A percentile compares a stretch with the other conserved stretches of the same genome.
Evolutionary conservation across 2,329 filamentous ascomycete species (phyloP).

Genomic region (Fusarium coicis): DNA sequence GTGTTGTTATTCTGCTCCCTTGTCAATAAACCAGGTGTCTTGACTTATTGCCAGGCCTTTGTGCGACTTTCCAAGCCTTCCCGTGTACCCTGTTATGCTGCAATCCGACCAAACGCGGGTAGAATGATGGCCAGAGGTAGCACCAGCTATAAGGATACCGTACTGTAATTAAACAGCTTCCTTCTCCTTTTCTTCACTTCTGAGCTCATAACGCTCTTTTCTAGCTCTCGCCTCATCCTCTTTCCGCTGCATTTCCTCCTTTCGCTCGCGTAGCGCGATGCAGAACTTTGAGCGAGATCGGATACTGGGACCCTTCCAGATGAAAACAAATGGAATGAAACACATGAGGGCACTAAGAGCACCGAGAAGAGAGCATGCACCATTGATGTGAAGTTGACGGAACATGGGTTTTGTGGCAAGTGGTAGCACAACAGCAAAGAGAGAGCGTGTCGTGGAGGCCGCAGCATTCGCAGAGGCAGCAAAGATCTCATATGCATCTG

Average conservation of each 20-base stretch:
- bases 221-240: constrained; percentile 51
- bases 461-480: constrained; percentile 81
- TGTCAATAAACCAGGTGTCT: neutral
- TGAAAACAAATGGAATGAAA: constrained; percentile 62
- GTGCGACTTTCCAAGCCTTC: neutral
- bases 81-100: neutral
- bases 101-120: neutral
- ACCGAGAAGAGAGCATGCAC: constrained; percentile 64
- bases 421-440: constrained; percentile 82
- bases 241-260: constrained; percentile 57
- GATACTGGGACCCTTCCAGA: constrained; percentile 66
- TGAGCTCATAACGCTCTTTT: constrained; percentile 39
- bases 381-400: constrained; percentile 56
- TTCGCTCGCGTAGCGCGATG: constrained; percentile 64
- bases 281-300: constrained; percentile 70
- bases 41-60: neutral
- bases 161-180: constrained; percentile 7
- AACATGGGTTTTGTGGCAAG: constrained; percentile 65
- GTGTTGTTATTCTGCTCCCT: neutral
- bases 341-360: constrained; percentile 63
- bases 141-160: neutral
- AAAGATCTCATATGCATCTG: constrained; percentile 74
- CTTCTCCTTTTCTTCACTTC: constrained; percentile 36
- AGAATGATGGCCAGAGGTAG: neutral
- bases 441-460: constrained; percentile 90